phyloP scores from a whole-genome alignment of 1,284 basidiomycete genomes.

The Spongiforma sp. region DNA sequence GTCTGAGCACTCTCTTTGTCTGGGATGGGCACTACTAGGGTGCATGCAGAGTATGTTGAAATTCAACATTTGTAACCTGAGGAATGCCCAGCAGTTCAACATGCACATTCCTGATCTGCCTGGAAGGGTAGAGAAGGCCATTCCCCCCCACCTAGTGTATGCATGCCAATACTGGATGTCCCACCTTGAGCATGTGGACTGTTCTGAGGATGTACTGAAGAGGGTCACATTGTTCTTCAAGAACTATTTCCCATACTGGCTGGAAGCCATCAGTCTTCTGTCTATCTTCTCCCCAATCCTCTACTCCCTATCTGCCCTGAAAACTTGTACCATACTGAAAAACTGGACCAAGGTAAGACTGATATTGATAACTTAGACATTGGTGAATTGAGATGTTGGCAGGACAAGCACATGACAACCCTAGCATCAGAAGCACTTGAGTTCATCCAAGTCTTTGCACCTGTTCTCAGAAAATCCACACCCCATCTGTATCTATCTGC shows the following conservation, averaged over 20 bases:
- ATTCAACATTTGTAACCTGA: background rate
- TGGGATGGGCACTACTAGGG: background rate
- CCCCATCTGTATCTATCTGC: background rate
- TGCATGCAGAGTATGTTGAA: background rate
- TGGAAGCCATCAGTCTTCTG: too few relatives aligned
- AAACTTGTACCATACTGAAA: background rate
- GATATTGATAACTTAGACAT: background rate
- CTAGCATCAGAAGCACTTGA: background rate
- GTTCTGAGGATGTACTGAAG: background rate
- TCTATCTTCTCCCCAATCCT: too few relatives aligned
- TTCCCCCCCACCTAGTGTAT: background rate
- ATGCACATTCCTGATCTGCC: background rate
- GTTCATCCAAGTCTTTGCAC: background rate
- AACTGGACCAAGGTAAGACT: background rate
- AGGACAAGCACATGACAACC: background rate
- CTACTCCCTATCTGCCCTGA: background rate
- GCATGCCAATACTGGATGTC: background rate
- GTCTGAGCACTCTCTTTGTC: background rate
- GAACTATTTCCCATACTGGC: background rate
- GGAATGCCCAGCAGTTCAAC: background rate
- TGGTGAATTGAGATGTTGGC: background rate
- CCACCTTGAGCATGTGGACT: background rate
- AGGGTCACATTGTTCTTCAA: background rate
- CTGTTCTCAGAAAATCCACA: background rate
- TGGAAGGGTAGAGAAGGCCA: background rate